A percentile compares a stretch with the other conserved stretches of the same genome.
Conservation (phyloP, 2,329 filamentous ascomycete genomes). For the Penicillium sp. region DNA sequence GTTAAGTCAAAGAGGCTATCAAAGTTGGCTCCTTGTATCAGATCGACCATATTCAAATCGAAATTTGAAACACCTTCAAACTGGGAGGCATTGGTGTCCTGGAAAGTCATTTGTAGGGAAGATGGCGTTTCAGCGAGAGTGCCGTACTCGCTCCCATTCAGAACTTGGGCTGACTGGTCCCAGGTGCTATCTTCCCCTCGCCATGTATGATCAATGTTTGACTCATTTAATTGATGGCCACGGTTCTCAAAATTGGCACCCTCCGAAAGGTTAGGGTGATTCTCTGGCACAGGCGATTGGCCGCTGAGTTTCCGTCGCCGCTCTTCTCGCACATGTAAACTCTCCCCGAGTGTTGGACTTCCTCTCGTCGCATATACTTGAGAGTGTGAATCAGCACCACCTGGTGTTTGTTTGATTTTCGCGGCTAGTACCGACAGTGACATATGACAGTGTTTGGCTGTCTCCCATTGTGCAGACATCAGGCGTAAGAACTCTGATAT, state of each 20-base stretch:
- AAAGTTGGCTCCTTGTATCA: constrained; percentile 35
- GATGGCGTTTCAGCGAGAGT: neutral
- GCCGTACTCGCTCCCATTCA: neutral
- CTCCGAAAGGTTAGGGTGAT: neutral
- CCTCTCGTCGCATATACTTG: constrained; percentile 13
- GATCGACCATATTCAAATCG: constrained; percentile 35
- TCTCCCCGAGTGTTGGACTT: neutral
- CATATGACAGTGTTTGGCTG: constrained; percentile 41
- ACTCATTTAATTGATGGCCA: neutral
- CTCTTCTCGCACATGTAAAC: neutral
- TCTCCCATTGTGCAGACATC: constrained; percentile 44
- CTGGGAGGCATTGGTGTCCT: constrained; percentile 1
- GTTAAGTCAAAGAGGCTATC: constrained; percentile 35
- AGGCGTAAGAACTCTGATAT: constrained; percentile 34
- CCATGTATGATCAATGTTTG: neutral
- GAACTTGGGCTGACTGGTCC: neutral
- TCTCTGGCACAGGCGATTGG: neutral
- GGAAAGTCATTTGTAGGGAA: constrained; percentile 11
- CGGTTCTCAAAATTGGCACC: neutral
- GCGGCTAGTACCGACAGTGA: constrained; percentile 35
- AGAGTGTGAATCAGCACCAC: neutral
- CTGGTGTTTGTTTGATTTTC: constrained; percentile 30
- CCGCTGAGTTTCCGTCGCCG: neutral
- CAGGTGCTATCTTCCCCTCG: neutral
- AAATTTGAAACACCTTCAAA: constrained; percentile 23